Evolutionary conservation across 495 filamentous ascomycete species (phyloP).

Genomic region (Aspergillus indologenus): DNA sequence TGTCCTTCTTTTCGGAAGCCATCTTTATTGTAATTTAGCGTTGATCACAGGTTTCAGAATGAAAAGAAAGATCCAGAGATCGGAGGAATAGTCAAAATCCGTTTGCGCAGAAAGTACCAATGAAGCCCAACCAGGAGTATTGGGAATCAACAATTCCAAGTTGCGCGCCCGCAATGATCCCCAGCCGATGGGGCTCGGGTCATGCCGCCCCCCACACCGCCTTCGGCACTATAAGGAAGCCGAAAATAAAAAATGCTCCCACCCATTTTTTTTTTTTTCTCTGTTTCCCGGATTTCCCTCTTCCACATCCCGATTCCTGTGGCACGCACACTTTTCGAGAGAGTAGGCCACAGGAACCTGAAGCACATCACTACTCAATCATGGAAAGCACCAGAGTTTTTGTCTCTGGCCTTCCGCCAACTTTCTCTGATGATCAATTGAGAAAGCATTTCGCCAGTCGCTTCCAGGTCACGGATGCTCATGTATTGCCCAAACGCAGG

Average conservation of each 20-base stretch:
- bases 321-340: slow-evolving; percentile 7
- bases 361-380: slow-evolving; percentile 15
- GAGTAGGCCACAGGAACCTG: slow-evolving; percentile 11
- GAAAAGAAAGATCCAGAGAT: not conserved
- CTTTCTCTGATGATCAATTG: slow-evolving; percentile 72
- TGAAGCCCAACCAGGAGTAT: slow-evolving; percentile 5
- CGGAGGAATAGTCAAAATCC: not conserved
- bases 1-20: slow-evolving; percentile 61
- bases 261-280: slow-evolving; percentile 21
- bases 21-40: slow-evolving; percentile 34
- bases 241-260: slow-evolving; percentile 30
- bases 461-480: slow-evolving; percentile 79
- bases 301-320: slow-evolving; percentile 15
- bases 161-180: slow-evolving; percentile 21
- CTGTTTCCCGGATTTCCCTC: slow-evolving; percentile 17
- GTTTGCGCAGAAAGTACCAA: not conserved
- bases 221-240: slow-evolving; percentile 30
- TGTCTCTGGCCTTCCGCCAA: slow-evolving; percentile 79
- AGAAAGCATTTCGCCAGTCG: slow-evolving; percentile 80
- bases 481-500: slow-evolving; percentile 78
- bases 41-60: not conserved
- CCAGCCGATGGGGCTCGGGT: slow-evolving; percentile 21
- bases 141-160: slow-evolving; percentile 10
- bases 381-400: slow-evolving; percentile 74
- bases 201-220: slow-evolving; percentile 32